These are phyloP conservation scores for Tetrahymena malaccensis DNA, from an alignment of 73 alveolate genomes.

Conservation along the genomic window DNA sequence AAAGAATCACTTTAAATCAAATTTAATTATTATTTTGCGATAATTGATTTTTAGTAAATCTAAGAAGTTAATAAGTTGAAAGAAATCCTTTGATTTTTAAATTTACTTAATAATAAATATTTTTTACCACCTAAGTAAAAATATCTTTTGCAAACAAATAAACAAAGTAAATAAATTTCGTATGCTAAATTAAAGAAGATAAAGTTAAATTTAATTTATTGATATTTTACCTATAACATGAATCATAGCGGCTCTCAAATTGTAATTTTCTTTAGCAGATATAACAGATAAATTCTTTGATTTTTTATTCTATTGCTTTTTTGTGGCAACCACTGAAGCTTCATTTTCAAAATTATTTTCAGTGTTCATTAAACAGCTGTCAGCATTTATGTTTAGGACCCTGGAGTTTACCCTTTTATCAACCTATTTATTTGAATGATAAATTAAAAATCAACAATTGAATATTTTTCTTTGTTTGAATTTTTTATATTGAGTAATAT, in stretches of 20 bases:
- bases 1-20: not conserved
- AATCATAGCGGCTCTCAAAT: conserved; percentile 76
- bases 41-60: no score
- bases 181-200: not conserved
- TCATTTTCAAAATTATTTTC: not conserved
- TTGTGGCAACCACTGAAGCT: not conserved
- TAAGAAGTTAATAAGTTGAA: not conserved
- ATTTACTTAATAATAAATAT: no score
- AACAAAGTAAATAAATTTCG: not conserved
- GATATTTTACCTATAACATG: conserved; percentile 48
- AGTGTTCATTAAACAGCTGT: not conserved
- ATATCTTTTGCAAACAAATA: not conserved
- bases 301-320: conserved; percentile 3
- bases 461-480: not conserved
- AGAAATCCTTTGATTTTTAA: not conserved
- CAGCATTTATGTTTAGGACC: not conserved
- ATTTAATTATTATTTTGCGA: no score
- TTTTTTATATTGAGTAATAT: not conserved
- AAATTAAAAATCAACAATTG: not conserved
- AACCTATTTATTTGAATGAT: not conserved
- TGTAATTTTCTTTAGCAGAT: conserved; percentile 40
- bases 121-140: not conserved
- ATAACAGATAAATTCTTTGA: conserved; percentile 17
- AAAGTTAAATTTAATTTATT: not conserved
- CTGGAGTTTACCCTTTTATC: not conserved